Evolutionary conservation across 2,329 filamentous ascomycete species (phyloP).

Genomic region (Myriosclerotinia duriaeana): DNA sequence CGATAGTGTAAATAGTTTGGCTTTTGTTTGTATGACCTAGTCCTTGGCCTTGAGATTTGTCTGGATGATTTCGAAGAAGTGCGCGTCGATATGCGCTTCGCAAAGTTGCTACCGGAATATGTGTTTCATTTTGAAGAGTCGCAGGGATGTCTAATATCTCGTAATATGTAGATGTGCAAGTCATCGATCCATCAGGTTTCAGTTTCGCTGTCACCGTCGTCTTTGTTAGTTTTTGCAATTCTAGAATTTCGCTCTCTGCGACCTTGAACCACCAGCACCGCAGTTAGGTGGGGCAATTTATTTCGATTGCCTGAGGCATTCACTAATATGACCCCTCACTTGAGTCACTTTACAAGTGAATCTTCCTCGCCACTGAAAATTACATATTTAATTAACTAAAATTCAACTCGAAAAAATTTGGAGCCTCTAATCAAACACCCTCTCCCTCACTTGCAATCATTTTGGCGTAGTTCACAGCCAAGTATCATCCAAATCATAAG

Average conservation of each 20-base stretch:
- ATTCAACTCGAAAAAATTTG: too few relatives aligned
- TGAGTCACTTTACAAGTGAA: too few relatives aligned
- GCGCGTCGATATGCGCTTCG: conserved; percentile 65
- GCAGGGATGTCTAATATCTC: conserved; percentile 58
- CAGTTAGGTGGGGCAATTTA: conserved; percentile 2
- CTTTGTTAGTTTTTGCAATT: conserved; percentile 12
- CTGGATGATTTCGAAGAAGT: conserved; percentile 63
- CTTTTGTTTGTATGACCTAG: conserved; percentile 24
- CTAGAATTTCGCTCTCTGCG: conserved; percentile 2
- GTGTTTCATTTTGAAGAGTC: conserved; percentile 47
- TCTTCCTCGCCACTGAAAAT: too few relatives aligned
- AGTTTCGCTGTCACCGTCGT: conserved; percentile 57
- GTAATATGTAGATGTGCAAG: conserved; percentile 53
- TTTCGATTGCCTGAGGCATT: not conserved
- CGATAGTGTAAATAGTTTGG: conserved; percentile 50
- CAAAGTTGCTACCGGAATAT: conserved; percentile 50
- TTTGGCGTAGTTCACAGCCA: not conserved
- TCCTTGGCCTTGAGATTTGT: conserved; percentile 33
- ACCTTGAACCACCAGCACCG: not conserved
- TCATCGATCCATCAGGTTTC: conserved; percentile 58
- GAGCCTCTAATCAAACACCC: too few relatives aligned
- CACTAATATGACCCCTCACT: not conserved
- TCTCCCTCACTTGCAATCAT: not conserved
- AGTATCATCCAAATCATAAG: too few relatives aligned
- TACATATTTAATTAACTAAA: too few relatives aligned